These are phyloP conservation scores for Diaporthe citri DNA, from an alignment of 2,329 filamentous ascomycete species.

Conservation along the genomic window DNA sequence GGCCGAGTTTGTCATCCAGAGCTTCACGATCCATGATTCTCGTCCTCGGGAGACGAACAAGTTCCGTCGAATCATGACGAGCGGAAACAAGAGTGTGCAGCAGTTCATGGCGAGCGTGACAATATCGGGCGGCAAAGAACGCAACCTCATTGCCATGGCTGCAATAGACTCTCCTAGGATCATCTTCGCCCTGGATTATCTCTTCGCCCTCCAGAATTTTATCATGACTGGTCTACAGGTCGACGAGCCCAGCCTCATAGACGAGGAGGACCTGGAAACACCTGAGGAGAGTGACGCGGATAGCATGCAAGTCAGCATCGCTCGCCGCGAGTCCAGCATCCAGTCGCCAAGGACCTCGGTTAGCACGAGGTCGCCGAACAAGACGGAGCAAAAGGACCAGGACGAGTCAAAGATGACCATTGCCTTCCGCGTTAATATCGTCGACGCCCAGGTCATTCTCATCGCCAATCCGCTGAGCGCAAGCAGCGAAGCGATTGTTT, in stretches of 20 bases:
- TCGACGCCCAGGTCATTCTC: constrained; percentile 95
- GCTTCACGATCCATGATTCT: constrained; percentile 94
- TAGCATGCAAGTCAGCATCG: constrained; percentile 63
- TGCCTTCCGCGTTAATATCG: constrained; percentile 91
- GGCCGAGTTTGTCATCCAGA: constrained; percentile 91
- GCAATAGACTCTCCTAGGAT: constrained; percentile 95
- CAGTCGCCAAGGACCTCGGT: constrained; percentile 49
- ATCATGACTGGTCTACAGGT: constrained; percentile 77
- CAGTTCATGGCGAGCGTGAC: constrained; percentile 98
- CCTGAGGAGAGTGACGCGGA: constrained; percentile 71
- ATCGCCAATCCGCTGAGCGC: constrained; percentile 93
- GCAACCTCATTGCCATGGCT: constrained; percentile 88
- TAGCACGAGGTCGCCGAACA: constrained; percentile 38
- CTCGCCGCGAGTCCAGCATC: constrained; percentile 47
- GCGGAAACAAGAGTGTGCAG: constrained; percentile 93
- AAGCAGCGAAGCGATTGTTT: constrained; percentile 94
- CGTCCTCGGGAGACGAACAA: constrained; percentile 92
- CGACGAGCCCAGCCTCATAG: constrained; percentile 71
- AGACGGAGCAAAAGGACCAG: constrained; percentile 40
- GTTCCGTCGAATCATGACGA: constrained; percentile 97
- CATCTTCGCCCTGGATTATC: constrained; percentile 95
- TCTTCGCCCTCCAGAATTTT: constrained; percentile 90
- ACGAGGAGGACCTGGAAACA: constrained; percentile 52
- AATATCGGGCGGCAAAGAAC: constrained; percentile 86
- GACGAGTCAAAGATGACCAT: constrained; percentile 73